Evolutionary conservation across 2,329 filamentous ascomycete species (phyloP), one percentile per base, ranked within the genome.

Genomic region (Beauveria sp.): DNA sequence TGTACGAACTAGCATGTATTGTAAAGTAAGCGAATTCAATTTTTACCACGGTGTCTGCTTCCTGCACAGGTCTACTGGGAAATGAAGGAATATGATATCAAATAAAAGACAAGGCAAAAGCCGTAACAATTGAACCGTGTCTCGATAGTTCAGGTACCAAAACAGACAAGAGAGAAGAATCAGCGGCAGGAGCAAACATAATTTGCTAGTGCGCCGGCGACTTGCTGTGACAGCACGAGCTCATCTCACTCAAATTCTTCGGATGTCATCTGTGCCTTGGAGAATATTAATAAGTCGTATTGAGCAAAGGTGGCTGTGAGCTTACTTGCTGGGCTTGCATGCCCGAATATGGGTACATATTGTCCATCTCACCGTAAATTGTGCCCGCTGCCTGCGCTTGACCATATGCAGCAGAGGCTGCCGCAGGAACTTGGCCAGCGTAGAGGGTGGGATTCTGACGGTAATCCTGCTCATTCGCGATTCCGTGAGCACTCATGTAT

Each of bases 301-400:
- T n/a, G 22, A 16, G 47, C 14, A 44, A 34, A 12, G 3, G 18
- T 2, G 24, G 30, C 20, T n/a, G 24, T 50, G 28, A 22, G 14
- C 83, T 72, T 80, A 92, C 90, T 79, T 92, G 90, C 74, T 96
- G 91, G 65, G 89, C 84, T 67, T 89, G 87, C 83, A 96, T 90
- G 64, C 86, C 78, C 16, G 87, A 83, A 72, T 96, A 96, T 44
- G 83, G 83, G 66, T 97, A 97, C 81, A 97, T 96, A 65, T 85
- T 86, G 64, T 91, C 87, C 74, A 92, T 87, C 61, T 89, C 87
- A 61, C 87, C 82, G 70, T 92, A 96, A 82, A 97, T 96, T 24
- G 68, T 67, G 3, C 70, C 67, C 64, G 85, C 79, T 62, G 88
- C 84, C 67, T 90, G 88, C 51, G 89, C 84, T 69, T 94, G 91